Conservation (phyloP, 2,329 filamentous ascomycete genomes). For the Neonectria sp. region DNA sequence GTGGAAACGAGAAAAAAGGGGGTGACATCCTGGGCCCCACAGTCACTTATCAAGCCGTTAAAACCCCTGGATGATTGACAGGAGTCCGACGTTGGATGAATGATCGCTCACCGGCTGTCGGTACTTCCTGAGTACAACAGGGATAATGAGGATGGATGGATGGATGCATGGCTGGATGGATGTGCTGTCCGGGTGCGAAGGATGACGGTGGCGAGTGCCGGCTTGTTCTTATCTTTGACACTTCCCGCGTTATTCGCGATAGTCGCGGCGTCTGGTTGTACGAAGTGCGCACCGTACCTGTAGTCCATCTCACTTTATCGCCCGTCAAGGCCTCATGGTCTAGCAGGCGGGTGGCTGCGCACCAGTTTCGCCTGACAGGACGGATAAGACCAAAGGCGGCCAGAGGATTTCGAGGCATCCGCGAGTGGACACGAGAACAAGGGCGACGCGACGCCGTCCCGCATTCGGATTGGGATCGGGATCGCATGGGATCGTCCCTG, state of each 20-base stretch:
- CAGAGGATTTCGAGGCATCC: conserved; percentile 15
- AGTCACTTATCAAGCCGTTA: conserved; percentile 12
- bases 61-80: conserved; percentile 9
- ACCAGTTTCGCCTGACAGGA: conserved; percentile 36
- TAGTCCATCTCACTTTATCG: background rate
- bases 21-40: conserved; percentile 32
- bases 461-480: conserved; percentile 27
- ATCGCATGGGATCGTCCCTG: conserved; percentile 23
- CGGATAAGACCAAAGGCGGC: background rate
- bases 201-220: conserved; percentile 1
- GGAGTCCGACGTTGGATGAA: conserved; percentile 3
- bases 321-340: background rate
- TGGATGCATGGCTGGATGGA: background rate
- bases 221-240: conserved; percentile 7
- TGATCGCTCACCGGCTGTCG: conserved; percentile 6
- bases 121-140: conserved; percentile 10
- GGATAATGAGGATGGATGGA: background rate
- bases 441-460: conserved; percentile 22
- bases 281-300: background rate
- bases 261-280: background rate
- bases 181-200: conserved; percentile 3
- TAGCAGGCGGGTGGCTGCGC: conserved; percentile 41
- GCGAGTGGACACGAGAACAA: conserved; percentile 16
- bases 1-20: conserved; percentile 39
- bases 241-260: conserved; percentile 7